phyloP scores from a whole-genome alignment of 2,329 filamentous ascomycete genomes.

The Plectosphaerella plurivora region DNA sequence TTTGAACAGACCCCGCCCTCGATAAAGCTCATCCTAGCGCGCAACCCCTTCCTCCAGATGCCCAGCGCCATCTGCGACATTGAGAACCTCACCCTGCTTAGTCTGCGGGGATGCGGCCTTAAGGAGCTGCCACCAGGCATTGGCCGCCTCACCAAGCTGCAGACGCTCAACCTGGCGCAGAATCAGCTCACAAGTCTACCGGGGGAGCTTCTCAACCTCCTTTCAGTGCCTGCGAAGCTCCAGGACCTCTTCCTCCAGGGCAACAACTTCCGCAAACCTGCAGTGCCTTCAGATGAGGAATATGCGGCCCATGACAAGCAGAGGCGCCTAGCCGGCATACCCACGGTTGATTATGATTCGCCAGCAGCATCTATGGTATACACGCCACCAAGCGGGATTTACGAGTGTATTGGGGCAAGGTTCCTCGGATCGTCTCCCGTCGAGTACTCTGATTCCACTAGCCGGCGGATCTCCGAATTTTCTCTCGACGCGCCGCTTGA shows the following conservation, averaged over 20 bases:
- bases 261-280: conserved; percentile 54
- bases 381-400: conserved; percentile 4
- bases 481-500: conserved; percentile 8
- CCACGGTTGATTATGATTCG: conserved; percentile 3
- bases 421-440: conserved; percentile 20
- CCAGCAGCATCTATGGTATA: background rate
- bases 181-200: conserved; percentile 60
- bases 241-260: conserved; percentile 52
- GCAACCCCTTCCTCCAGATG: conserved; percentile 51
- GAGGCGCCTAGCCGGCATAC: conserved; percentile 4
- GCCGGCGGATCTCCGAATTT: conserved; percentile 16
- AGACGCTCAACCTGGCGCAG: conserved; percentile 61
- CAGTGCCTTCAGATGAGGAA: conserved; percentile 6
- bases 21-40: conserved; percentile 57
- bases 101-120: conserved; percentile 60
- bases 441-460: conserved; percentile 20
- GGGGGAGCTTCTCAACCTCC: conserved; percentile 55
- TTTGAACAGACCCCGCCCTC: conserved; percentile 56
- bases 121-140: conserved; percentile 57
- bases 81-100: conserved; percentile 58
- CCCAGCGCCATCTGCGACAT: conserved; percentile 60
- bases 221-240: conserved; percentile 41
- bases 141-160: conserved; percentile 51
- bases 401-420: conserved; percentile 10
- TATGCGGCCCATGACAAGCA: conserved; percentile 2